Conservation (phyloP, 2,329 filamentous ascomycete species). For the Ophiostoma perfectum region DNA sequence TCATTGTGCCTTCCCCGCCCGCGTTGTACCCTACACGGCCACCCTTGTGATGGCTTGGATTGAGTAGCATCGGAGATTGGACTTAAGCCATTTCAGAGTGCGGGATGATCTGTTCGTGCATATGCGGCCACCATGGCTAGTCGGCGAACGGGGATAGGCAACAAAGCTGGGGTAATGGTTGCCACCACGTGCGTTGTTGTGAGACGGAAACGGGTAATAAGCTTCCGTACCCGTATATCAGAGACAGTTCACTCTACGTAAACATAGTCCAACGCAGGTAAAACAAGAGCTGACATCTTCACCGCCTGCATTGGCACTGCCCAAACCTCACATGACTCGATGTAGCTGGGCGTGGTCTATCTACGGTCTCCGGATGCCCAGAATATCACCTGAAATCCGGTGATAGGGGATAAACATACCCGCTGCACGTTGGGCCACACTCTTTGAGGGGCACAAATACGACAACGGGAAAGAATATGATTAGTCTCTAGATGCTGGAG, state of each 20-base stretch:
- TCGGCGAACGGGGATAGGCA: not conserved
- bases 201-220: not conserved
- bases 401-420: slow-evolving; percentile 8
- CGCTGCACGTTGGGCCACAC: not conserved
- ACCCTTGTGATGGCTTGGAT: not conserved
- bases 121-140: not conserved
- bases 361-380: not conserved
- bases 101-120: not conserved
- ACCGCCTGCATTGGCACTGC: too few species aligned
- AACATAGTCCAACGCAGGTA: too few species aligned
- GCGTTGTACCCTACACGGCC: not conserved
- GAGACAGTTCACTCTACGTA: not conserved
- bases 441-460: not conserved
- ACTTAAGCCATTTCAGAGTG: not conserved
- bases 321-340: not conserved
- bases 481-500: not conserved
- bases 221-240: not conserved
- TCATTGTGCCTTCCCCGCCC: not conserved
- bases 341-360: too few species aligned
- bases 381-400: not conserved
- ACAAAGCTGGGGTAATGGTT: not conserved
- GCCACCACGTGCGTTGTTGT: not conserved
- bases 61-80: not conserved
- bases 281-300: too few species aligned
- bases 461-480: not conserved